Evolutionary conservation across 768 basidiomycete genomes (phyloP), one percentile per base, ranked within the genome.

Genomic region (Lactifluus echinatus): DNA sequence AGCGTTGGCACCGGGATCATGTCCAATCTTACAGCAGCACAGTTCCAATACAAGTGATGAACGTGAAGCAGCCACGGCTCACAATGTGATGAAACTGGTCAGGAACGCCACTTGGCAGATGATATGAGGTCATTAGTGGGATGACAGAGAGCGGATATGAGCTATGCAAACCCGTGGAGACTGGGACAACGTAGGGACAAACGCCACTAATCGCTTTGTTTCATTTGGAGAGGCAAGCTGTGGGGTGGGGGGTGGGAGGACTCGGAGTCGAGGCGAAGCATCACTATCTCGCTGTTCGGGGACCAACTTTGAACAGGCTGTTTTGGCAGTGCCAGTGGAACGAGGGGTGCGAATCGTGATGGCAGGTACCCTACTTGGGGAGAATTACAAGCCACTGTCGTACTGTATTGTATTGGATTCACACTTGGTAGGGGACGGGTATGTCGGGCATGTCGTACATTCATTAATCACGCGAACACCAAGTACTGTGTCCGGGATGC

Each of bases 131-230:
- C 36, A 56, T 33, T 17, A 31, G 36, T 17, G 34, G 26, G 33
- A 42, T 42, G 37, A 48, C 45, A 40, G 24, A 21, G 37, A 40
- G 44, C 56, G 45, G 44, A 46, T 23, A 53, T 46, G 51, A 17
- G 29, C 21, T 36, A 40, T 45, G 37, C 28, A 31, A 44, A 39
- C 11, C 10, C 12, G 40, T 34, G 19, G 24, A 34, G 29, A 31
- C 36, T 3, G 39, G 33, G 53, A 39, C 36, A 33, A 48, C 21
- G 44, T 21, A 14, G 31, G 33, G 29, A 24, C 28, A 26, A 24
- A 53, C 51, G 56, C 56, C 51, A 57, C 51, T 47, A 42, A 26
- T 53, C 50, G 50, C 34, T 36, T 57, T 31, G 28, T 15, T 53
- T 23, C 29, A 33, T 8, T 31, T 31, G 2, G 14, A 40, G 44